phyloP scores from a whole-genome alignment of 129 eudicot species.

The Deinandra increscens region DNA sequence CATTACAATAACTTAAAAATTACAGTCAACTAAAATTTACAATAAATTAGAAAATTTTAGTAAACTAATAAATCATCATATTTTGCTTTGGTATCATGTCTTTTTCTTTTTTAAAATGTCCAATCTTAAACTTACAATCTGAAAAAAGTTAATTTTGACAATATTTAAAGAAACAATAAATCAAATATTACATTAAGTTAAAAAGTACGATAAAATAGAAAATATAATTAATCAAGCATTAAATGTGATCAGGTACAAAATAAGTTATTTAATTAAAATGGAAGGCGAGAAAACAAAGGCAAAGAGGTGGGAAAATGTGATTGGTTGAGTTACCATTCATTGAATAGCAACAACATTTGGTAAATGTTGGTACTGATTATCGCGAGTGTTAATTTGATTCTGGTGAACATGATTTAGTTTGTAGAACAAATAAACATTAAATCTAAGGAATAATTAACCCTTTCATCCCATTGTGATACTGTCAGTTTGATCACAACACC shows the following conservation, averaged over 20 bases:
- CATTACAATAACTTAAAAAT: neutral
- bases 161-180: neutral
- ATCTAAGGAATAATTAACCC: neutral
- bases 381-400: slow-evolving; percentile 4
- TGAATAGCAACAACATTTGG: neutral
- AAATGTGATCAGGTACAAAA: neutral
- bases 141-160: neutral
- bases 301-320: neutral
- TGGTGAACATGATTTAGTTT: slow-evolving; percentile 15
- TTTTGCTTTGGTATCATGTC: neutral
- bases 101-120: neutral
- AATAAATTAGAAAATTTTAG: neutral
- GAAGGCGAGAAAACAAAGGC: neutral
- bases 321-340: neutral
- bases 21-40: neutral
- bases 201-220: neutral
- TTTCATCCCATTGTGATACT: slow-evolving; percentile 8
- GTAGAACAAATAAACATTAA: slow-evolving; percentile 6
- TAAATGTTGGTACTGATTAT: neutral
- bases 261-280: neutral
- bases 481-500: slow-evolving; percentile 89
- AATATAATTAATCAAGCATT: neutral
- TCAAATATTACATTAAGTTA: neutral
- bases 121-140: neutral
- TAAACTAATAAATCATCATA: slow-evolving; percentile 1